A percentile compares a stretch with the other conserved stretches of the same genome.
Evolutionary conservation across 2,329 filamentous ascomycete species (phyloP).

Genomic region (Alternaria sp.): DNA sequence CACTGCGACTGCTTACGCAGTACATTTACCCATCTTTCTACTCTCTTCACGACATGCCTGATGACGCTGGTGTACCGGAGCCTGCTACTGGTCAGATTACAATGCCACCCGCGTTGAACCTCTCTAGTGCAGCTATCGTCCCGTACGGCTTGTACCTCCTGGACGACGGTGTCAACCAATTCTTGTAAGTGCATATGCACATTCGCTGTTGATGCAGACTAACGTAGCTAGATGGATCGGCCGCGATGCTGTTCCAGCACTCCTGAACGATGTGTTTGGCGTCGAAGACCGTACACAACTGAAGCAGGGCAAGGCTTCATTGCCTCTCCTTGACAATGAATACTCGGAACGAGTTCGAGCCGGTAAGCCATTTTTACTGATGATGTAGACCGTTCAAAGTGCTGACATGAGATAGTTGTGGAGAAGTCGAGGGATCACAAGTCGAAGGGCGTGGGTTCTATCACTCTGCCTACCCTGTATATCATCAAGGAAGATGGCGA

Average conservation of each 20-base stretch:
- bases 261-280: constrained; percentile 90
- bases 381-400: neutral
- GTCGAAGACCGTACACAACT: constrained; percentile 83
- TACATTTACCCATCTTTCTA: constrained; percentile 71
- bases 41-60: constrained; percentile 79
- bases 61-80: constrained; percentile 87
- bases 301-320: constrained; percentile 86
- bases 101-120: constrained; percentile 83
- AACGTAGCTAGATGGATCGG: constrained; percentile 75
- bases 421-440: constrained; percentile 92
- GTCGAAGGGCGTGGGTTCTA: constrained; percentile 88
- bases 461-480: constrained; percentile 91
- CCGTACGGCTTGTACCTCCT: constrained; percentile 94
- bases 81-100: constrained; percentile 87
- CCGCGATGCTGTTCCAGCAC: constrained; percentile 87
- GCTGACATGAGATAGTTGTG: constrained; percentile 68
- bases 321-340: constrained; percentile 91
- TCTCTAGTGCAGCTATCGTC: constrained; percentile 87
- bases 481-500: constrained; percentile 95
- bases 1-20: constrained; percentile 87
- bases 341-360: constrained; percentile 90
- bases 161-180: constrained; percentile 96
- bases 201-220: neutral
- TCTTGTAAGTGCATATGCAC: constrained; percentile 62
- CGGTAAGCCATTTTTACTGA: constrained; percentile 15